Evolutionary conservation across 2,329 filamentous ascomycete species (phyloP).

Genomic region (Alternaria incomplexa): DNA sequence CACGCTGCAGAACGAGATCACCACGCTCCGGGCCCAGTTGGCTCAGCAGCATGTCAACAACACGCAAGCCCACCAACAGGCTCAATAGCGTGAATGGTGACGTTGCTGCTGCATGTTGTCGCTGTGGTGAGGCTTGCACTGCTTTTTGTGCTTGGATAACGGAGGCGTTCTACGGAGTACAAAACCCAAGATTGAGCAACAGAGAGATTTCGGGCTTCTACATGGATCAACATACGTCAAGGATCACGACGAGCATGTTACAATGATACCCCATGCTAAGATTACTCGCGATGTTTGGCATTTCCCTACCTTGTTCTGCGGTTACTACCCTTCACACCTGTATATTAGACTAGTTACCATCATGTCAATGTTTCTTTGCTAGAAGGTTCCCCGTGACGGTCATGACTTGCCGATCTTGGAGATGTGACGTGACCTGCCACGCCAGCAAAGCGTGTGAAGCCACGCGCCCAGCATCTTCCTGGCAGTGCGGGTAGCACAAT

Average conservation of each 20-base stretch:
- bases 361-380: slow-evolving; percentile 3
- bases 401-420: background rate
- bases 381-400: background rate
- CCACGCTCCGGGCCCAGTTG: slow-evolving; percentile 45
- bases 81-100: slow-evolving; percentile 5
- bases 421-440: slow-evolving; percentile 5
- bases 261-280: slow-evolving; percentile 18
- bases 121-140: background rate
- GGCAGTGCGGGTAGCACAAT: background rate
- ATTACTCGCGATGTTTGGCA: slow-evolving; percentile 11
- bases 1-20: slow-evolving; percentile 54
- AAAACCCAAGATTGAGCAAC: slow-evolving; percentile 17
- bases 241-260: slow-evolving; percentile 17
- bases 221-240: slow-evolving; percentile 17
- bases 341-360: slow-evolving; percentile 5
- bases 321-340: slow-evolving; percentile 2
- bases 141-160: background rate
- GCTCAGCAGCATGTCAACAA: slow-evolving; percentile 43
- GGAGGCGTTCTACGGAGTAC: slow-evolving; percentile 14
- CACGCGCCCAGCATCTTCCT: slow-evolving; percentile 10
- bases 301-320: background rate
- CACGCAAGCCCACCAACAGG: slow-evolving; percentile 25
- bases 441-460: slow-evolving; percentile 16
- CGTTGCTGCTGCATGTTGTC: background rate
- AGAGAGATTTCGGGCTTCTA: slow-evolving; percentile 14